Evolutionary conservation across 257 asterid genomes (phyloP).

Genomic region (Verbena officinalis): DNA sequence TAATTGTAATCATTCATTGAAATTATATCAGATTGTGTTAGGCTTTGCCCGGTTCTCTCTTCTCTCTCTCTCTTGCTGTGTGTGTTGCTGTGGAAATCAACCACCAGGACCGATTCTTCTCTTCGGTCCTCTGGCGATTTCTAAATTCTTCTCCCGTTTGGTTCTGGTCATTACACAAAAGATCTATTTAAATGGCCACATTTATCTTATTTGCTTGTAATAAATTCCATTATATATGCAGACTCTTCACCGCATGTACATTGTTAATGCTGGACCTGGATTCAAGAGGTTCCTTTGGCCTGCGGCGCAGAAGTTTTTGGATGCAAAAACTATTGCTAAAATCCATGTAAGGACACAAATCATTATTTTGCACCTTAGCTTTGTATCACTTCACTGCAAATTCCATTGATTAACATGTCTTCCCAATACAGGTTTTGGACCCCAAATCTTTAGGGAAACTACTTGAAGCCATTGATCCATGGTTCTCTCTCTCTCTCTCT

Average conservation of each 20-base stretch:
- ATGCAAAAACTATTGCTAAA: constrained; percentile 78
- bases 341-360: constrained; percentile 53
- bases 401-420: constrained; percentile 29
- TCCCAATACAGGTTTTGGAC: constrained; percentile 67
- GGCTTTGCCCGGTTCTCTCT: too few species aligned
- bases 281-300: constrained; percentile 96
- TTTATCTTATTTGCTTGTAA: constrained; percentile 19
- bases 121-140: too few species aligned
- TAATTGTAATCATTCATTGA: too few species aligned
- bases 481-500: constrained; percentile 46
- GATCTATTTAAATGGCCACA: constrained; percentile 8
- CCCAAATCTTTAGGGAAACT: constrained; percentile 76
- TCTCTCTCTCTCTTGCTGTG: too few species aligned
- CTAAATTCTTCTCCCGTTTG: too few species aligned
- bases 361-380: background rate
- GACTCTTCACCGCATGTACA: constrained; percentile 88
- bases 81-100: too few species aligned
- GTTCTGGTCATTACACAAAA: constrained; percentile 1
- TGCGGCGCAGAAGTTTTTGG: constrained; percentile 87
- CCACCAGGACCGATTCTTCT: too few species aligned
- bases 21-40: too few species aligned
- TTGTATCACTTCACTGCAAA: constrained; percentile 3
- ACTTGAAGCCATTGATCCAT: constrained; percentile 72
- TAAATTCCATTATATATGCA: constrained; percentile 39
- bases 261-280: constrained; percentile 93